Base-by-base conservation (phyloP, 768 basidiomycete genomes). In the Dacryopinax spathularia region DNA sequence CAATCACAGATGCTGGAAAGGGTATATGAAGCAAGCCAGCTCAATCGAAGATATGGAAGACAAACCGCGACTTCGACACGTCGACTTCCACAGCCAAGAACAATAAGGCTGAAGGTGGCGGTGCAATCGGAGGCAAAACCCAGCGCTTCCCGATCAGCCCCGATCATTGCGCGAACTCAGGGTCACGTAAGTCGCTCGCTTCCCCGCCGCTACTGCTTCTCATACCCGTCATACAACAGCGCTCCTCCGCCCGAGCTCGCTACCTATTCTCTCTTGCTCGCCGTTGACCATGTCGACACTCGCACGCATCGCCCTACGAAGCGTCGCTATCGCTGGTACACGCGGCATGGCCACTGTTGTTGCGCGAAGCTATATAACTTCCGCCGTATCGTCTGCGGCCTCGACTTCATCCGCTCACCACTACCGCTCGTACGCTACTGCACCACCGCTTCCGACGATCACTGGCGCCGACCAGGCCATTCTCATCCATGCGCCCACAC, bases 401-500 rank as follows among this genome's bases (percentile, higher is more conserved):
- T 61, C 34, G 36, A 35, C 34, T 6, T 60, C 31, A 5, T 18
- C 34, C 5, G 15, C 25, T 22, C 12, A 27, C 22, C 60, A 61
- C n/a, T 33, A 29, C 34, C 33, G 60, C n/a, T 35, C 60, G 36
- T 39, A 25, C 34, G 34, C 60, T 6, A 33, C 60, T 5, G 15
- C 60, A 33, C 34, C 34, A 25, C 36, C 60, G 22, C 36, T 27
- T 35, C 60, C 34, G 16, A 10, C 12, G 29, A 34, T 61, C 6
- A 35, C 31, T 6, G 18, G 31, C 3, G 60, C 60, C 3, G 64
- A 59, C 61, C 43, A 60, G 33, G 60, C 66, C 13, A 43, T 65
- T 9, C 41, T 66, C 10, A 43, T 66, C 29, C 48, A 60, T 13
- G 43, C 37, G 16, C 66, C 66, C 22, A 44, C 66, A 25, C 60